Evolutionary conservation across 148 eudicot species (phyloP).

Genomic region (Rhododendron williamsianum): DNA sequence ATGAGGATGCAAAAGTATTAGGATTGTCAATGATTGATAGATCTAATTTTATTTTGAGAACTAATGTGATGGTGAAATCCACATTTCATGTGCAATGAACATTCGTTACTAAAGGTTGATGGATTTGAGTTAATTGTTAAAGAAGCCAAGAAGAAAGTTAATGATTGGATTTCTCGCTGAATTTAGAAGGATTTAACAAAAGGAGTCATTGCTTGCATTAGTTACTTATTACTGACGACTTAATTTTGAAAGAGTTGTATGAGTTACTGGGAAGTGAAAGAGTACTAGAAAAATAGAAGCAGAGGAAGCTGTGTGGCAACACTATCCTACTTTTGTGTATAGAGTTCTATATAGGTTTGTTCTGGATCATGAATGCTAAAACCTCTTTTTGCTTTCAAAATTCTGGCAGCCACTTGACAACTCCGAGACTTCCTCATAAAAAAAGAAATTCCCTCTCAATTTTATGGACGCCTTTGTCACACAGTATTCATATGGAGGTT

Average conservation of each 20-base stretch:
- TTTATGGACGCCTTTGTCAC: neutral
- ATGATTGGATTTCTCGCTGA: neutral
- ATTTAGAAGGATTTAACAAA: neutral
- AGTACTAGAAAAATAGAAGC: neutral
- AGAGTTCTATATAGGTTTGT: neutral
- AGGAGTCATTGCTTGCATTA: neutral
- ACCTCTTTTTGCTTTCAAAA: neutral
- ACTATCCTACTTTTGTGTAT: neutral
- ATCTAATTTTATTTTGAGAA: neutral
- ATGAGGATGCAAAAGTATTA: neutral
- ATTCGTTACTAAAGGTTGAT: neutral
- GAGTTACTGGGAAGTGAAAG: neutral
- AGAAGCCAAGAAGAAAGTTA: neutral
- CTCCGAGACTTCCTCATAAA: neutral
- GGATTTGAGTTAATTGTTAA: neutral
- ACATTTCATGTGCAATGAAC: neutral
- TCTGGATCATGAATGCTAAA: neutral
- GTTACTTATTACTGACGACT: neutral
- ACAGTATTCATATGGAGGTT: neutral
- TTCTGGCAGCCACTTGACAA: neutral
- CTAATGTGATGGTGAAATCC: neutral
- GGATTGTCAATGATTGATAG: neutral
- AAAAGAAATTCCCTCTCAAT: neutral
- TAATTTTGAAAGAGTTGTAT: neutral
- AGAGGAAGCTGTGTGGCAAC: neutral